Conservation (phyloP, 2,329 filamentous ascomycete species). For the Trichoderma endophyticum region DNA sequence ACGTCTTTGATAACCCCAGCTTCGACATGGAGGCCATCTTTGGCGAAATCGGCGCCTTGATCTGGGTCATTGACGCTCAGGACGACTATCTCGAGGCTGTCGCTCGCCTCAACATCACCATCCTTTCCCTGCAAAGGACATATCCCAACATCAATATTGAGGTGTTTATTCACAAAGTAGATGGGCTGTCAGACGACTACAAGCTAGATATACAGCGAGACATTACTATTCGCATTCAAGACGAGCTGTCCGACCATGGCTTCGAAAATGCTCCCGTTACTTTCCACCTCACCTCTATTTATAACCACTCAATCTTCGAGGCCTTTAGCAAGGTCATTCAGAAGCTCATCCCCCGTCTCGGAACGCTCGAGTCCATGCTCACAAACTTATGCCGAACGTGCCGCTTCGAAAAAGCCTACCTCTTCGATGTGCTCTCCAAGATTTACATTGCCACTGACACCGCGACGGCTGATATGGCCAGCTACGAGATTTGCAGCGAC, state of each 20-base stretch:
- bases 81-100: conserved; percentile 96
- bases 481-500: conserved; percentile 97
- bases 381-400: conserved; percentile 92
- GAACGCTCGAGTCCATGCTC: conserved; percentile 88
- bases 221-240: conserved; percentile 92
- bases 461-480: conserved; percentile 87
- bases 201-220: conserved; percentile 94
- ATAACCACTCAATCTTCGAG: conserved; percentile 98
- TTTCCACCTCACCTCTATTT: conserved; percentile 96
- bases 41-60: conserved; percentile 86
- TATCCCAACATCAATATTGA: conserved; percentile 96
- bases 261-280: conserved; percentile 91
- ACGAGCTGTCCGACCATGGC: conserved; percentile 89
- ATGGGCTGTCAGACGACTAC: conserved; percentile 95
- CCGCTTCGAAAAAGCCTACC: conserved; percentile 94
- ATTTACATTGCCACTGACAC: conserved; percentile 98
- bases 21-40: conserved; percentile 95
- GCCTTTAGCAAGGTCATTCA: conserved; percentile 98
- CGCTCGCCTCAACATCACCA: conserved; percentile 79
- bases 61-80: conserved; percentile 98
- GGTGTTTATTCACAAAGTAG: conserved; percentile 98
- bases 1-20: conserved; percentile 79
- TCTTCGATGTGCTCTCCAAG: conserved; percentile 96
- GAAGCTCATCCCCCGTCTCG: conserved; percentile 89
- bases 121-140: conserved; percentile 80